These are phyloP conservation scores for Delonix regia DNA, from an alignment of 306 rosid genomes.

Conservation along the genomic window DNA sequence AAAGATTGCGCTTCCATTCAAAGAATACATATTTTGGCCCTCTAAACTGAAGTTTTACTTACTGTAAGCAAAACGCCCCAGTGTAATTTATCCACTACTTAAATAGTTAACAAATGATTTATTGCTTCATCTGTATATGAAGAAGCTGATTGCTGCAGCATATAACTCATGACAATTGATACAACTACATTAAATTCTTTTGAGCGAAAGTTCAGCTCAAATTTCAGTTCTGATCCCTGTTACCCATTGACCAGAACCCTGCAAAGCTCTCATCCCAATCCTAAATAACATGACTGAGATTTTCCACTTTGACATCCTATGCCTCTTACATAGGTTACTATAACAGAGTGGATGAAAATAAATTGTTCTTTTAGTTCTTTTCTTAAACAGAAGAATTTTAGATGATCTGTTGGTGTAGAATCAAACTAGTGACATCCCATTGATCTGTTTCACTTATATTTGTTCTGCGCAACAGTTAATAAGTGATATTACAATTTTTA, in stretches of 20 bases:
- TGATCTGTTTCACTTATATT: background rate
- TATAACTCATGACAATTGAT: background rate
- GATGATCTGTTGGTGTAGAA: conserved; percentile 11
- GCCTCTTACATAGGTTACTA: background rate
- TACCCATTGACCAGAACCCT: background rate
- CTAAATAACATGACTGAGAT: background rate
- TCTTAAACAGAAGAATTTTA: conserved; percentile 5
- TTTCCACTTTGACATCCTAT: background rate
- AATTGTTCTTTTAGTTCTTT: background rate
- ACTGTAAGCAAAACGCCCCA: conserved; percentile 1
- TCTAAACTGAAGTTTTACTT: conserved; percentile 16
- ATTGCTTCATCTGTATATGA: background rate
- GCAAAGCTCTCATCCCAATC: background rate
- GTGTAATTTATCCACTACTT: background rate
- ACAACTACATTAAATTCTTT: background rate
- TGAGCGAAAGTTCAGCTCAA: background rate
- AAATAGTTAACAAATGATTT: background rate
- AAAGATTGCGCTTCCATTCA: background rate
- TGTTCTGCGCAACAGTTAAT: background rate
- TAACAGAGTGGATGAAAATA: background rate
- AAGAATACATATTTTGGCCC: conserved; percentile 8
- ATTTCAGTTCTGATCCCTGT: background rate
- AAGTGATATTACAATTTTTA: background rate
- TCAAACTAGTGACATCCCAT: background rate
- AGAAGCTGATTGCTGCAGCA: background rate